Conservation (phyloP, 805 yeast genomes). For the Wickerhamiella vanderwaltii region DNA sequence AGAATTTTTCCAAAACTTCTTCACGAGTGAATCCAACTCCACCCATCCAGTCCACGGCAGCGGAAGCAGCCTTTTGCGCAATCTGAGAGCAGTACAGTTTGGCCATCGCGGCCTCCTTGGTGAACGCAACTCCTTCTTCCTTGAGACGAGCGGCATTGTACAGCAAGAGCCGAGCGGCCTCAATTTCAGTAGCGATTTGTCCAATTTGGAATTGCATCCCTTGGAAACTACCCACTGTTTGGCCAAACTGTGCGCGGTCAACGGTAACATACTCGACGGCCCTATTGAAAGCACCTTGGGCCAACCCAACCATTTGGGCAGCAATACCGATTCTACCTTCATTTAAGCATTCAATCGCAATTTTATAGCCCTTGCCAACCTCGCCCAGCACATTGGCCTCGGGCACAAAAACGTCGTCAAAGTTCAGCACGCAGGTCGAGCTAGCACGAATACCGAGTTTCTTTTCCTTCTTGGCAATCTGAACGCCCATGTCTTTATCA, state of each 20-base stretch:
- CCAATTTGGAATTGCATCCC: constrained; percentile 38
- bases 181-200: constrained; percentile 34
- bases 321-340: constrained; percentile 38
- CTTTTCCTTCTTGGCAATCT: constrained; percentile 34
- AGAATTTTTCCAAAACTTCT: constrained; percentile 33
- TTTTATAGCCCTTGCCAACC: constrained; percentile 35
- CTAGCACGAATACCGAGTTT: constrained; percentile 35
- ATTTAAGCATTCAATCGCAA: constrained; percentile 34
- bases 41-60: constrained; percentile 38
- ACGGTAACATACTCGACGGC: constrained; percentile 30
- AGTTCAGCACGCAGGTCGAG: constrained; percentile 32
- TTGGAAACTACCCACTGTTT: constrained; percentile 33
- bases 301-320: constrained; percentile 36
- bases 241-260: constrained; percentile 35
- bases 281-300: constrained; percentile 33
- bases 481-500: constrained; percentile 32
- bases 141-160: constrained; percentile 37
- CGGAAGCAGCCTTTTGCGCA: constrained; percentile 31
- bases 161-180: constrained; percentile 32
- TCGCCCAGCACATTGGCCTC: constrained; percentile 33
- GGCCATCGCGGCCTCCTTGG: constrained; percentile 37
- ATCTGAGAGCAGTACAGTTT: constrained; percentile 32
- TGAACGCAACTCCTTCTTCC: constrained; percentile 32
- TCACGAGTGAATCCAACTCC: constrained; percentile 38
- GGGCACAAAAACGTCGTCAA: constrained; percentile 33